phyloP scores from a whole-genome alignment of 2,329 filamentous ascomycete species.

The Plectosphaerella plurivora region DNA sequence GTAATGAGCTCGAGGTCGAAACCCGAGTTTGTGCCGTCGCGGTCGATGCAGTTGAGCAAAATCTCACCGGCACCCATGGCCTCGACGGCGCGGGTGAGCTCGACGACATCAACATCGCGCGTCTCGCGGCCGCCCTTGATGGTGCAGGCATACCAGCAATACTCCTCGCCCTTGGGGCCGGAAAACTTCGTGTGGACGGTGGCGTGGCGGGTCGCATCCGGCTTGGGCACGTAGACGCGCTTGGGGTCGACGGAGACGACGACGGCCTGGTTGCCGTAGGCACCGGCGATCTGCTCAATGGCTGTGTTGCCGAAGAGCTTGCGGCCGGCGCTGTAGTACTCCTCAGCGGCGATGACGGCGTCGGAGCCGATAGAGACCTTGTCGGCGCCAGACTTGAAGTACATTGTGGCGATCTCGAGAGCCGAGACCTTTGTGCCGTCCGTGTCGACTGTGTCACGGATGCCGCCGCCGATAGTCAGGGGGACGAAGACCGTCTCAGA shows the following conservation, averaged over 20 bases:
- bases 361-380: slow-evolving; percentile 97
- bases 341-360: slow-evolving; percentile 86
- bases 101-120: slow-evolving; percentile 87
- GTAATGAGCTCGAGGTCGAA: slow-evolving; percentile 91
- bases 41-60: slow-evolving; percentile 95
- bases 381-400: slow-evolving; percentile 95
- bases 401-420: slow-evolving; percentile 89
- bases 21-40: slow-evolving; percentile 88
- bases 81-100: slow-evolving; percentile 84
- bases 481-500: slow-evolving; percentile 94
- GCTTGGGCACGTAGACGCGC: slow-evolving; percentile 76
- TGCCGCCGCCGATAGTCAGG: slow-evolving; percentile 91
- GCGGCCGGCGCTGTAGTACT: slow-evolving; percentile 71
- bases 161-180: slow-evolving; percentile 71
- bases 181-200: slow-evolving; percentile 66
- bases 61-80: slow-evolving; percentile 95
- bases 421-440: slow-evolving; percentile 85
- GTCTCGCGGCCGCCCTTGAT: slow-evolving; percentile 93
- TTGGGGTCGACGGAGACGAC: slow-evolving; percentile 94
- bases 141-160: slow-evolving; percentile 97
- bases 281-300: slow-evolving; percentile 89
- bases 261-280: slow-evolving; percentile 95
- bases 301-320: slow-evolving; percentile 76
- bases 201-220: slow-evolving; percentile 66
- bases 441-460: slow-evolving; percentile 85